Conservation (phyloP, 116 monocot genomes). For the Papilionanthe hybrid region DNA sequence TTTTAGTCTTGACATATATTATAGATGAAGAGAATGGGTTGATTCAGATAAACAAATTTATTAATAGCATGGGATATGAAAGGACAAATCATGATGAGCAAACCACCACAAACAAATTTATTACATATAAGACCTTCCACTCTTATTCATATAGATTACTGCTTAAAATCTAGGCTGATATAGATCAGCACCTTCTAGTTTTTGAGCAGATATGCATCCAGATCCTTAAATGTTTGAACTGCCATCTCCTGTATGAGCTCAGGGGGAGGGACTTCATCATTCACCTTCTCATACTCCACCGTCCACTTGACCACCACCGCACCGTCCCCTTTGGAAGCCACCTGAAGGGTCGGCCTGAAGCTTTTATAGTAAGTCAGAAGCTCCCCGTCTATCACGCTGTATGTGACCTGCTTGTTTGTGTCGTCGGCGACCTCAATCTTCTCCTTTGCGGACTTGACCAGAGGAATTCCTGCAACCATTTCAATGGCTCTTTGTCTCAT, state of each 20-base stretch:
- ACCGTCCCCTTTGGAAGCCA: conserved; percentile 37
- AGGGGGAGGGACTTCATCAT: conserved; percentile 45
- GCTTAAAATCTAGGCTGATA: neutral
- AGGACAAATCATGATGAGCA: no score
- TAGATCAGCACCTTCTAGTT: conserved; percentile 21
- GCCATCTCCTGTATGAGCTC: conserved; percentile 33
- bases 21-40: no score
- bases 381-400: conserved; percentile 68
- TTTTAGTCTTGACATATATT: no score
- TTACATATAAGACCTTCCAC: neutral
- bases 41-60: no score
- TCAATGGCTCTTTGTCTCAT: neutral
- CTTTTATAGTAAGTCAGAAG: conserved; percentile 38
- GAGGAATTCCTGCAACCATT: conserved; percentile 32
- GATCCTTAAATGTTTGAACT: conserved; percentile 38
- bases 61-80: no score
- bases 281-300: conserved; percentile 53
- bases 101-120: neutral
- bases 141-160: neutral
- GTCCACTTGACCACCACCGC: conserved; percentile 34
- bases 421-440: conserved; percentile 55
- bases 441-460: conserved; percentile 49
- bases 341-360: conserved; percentile 47
- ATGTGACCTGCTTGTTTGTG: conserved; percentile 38
- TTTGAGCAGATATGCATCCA: conserved; percentile 64